These are phyloP conservation scores for Fusarium avenaceum DNA, from an alignment of 2,329 filamentous ascomycete species.

Conservation along the genomic window DNA sequence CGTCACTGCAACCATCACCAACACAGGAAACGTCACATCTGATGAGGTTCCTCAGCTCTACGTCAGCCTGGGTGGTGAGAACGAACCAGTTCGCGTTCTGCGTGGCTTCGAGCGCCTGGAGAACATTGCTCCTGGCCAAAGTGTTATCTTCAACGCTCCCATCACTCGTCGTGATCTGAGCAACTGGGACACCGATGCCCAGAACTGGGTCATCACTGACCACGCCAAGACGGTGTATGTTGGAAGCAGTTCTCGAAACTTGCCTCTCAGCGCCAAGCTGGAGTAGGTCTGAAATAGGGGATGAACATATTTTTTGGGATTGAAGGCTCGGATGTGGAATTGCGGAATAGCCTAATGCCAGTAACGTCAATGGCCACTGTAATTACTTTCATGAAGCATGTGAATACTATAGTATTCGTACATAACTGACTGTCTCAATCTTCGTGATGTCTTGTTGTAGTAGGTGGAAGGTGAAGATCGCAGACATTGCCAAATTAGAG, in stretches of 20 bases:
- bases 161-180: slow-evolving; percentile 85
- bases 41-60: slow-evolving; percentile 85
- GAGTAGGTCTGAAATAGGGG: slow-evolving; percentile 18
- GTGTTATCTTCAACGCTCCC: slow-evolving; percentile 73
- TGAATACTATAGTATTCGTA: slow-evolving; percentile 3
- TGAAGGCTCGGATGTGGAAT: background rate
- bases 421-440: accelerated
- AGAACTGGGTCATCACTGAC: slow-evolving; percentile 83
- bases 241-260: slow-evolving; percentile 67
- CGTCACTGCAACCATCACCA: slow-evolving; percentile 76
- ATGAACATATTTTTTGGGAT: background rate
- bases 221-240: slow-evolving; percentile 67
- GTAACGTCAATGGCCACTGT: slow-evolving; percentile 21
- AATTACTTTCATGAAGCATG: slow-evolving; percentile 18
- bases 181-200: slow-evolving; percentile 84
- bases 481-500: too few relatives aligned
- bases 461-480: background rate
- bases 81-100: slow-evolving; percentile 76
- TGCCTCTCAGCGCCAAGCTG: slow-evolving; percentile 58
- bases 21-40: slow-evolving; percentile 74
- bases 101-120: slow-evolving; percentile 84
- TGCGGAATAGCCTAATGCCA: slow-evolving; percentile 10
- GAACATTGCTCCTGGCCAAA: slow-evolving; percentile 77
- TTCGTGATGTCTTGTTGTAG: background rate
- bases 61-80: slow-evolving; percentile 81